These are phyloP conservation scores for Aspergillus diversus DNA, from an alignment of 495 filamentous ascomycete genomes.

Conservation along the genomic window DNA sequence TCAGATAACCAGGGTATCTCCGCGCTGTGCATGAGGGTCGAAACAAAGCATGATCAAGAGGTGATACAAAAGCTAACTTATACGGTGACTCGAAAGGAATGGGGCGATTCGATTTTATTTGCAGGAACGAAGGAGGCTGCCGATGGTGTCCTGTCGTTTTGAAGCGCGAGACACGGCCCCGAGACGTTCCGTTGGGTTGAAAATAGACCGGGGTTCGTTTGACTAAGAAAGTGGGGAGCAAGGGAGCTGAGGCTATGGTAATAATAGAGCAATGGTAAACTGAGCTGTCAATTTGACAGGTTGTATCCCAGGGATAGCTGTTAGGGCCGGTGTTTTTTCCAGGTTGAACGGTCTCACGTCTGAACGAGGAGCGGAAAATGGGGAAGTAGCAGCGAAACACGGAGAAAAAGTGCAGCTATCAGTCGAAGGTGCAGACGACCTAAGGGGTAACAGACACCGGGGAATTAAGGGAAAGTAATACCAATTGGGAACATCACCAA, in stretches of 20 bases:
- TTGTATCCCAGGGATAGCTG: slow-evolving; percentile 14
- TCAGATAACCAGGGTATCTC: slow-evolving; percentile 24
- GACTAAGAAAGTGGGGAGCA: slow-evolving; percentile 11
- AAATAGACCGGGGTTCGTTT: slow-evolving; percentile 20
- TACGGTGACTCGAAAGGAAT: not conserved
- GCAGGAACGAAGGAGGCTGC: slow-evolving; percentile 4
- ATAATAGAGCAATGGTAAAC: slow-evolving; percentile 9
- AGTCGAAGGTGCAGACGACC: not conserved
- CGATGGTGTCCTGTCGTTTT: not conserved
- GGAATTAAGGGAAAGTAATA: not conserved
- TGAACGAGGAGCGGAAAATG: slow-evolving; percentile 13
- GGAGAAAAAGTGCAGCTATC: slow-evolving; percentile 27
- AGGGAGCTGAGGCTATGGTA: slow-evolving; percentile 11
- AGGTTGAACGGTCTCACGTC: slow-evolving; percentile 17
- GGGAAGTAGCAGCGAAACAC: slow-evolving; percentile 26
- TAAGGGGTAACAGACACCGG: not conserved
- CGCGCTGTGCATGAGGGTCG: slow-evolving; percentile 16
- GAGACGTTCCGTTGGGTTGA: slow-evolving; percentile 22
- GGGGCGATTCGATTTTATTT: not conserved
- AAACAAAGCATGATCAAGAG: slow-evolving; percentile 31
- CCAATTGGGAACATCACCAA: not conserved
- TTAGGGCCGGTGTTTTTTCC: slow-evolving; percentile 12
- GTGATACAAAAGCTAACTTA: slow-evolving; percentile 17
- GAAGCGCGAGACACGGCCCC: slow-evolving; percentile 23
- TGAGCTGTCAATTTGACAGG: slow-evolving; percentile 28